These are phyloP conservation scores for Pseudisothecium myosuroides DNA, from an alignment of 225 moss, liverwort and hornwort genomes.

Conservation along the genomic window DNA sequence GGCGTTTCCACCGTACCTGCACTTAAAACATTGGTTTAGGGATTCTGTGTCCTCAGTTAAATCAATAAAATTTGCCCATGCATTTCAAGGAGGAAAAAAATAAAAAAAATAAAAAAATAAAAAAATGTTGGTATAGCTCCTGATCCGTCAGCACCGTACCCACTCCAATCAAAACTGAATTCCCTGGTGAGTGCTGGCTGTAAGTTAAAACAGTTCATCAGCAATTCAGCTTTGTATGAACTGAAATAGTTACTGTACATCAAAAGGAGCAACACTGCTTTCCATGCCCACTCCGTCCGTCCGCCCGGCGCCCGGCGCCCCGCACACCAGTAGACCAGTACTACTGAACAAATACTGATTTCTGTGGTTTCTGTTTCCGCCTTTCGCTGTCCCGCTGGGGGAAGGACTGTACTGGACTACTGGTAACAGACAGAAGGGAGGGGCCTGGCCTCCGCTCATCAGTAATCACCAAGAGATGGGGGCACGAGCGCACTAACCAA, in stretches of 20 bases:
- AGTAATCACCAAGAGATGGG: not conserved
- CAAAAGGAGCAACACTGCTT: not conserved
- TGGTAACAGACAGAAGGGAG: not conserved
- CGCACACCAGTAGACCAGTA: too few species aligned
- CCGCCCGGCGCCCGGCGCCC: too few species aligned
- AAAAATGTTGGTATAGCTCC: too few species aligned
- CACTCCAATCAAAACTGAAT: not conserved
- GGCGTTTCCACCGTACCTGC: too few species aligned
- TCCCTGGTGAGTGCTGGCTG: not conserved
- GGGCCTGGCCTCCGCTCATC: not conserved
- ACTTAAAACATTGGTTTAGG: not conserved
- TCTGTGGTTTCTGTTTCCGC: not conserved
- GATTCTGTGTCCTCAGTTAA: too few species aligned
- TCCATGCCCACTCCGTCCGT: not conserved
- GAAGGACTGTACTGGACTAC: not conserved
- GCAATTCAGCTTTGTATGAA: not conserved
- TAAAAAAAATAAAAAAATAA: too few species aligned
- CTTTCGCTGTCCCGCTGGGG: not conserved
- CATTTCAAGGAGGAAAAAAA: too few species aligned
- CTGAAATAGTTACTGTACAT: not conserved
- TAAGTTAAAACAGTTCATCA: not conserved
- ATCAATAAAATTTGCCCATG: too few species aligned
- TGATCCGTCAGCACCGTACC: not conserved
- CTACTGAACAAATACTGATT: too few species aligned
- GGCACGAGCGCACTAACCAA: conserved; percentile 14